These are phyloP conservation scores for Neocallimastix lanati DNA, from an alignment of 192 early-diverging fungal genomes.

Conservation along the genomic window DNA sequence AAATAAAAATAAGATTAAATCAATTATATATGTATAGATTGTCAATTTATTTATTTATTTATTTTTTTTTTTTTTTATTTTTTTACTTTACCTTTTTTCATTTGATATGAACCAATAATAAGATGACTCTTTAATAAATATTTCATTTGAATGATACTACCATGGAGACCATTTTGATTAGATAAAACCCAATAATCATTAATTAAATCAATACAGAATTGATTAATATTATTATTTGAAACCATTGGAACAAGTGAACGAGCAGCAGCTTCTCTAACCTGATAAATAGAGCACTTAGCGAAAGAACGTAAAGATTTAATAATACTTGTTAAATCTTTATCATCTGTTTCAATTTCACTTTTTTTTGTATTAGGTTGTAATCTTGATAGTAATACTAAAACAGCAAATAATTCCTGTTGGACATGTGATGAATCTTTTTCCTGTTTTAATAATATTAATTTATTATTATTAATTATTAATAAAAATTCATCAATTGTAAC, in stretches of 20 bases:
- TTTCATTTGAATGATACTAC: slow-evolving; percentile 49
- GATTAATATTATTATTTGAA: slow-evolving; percentile 29
- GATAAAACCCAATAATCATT: slow-evolving; percentile 13
- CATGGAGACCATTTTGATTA: slow-evolving; percentile 57
- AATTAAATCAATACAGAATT: slow-evolving; percentile 25
- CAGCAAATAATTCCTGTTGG: neutral
- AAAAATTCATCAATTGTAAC: too few relatives aligned
- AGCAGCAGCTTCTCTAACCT: slow-evolving; percentile 73
- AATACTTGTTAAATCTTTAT: slow-evolving; percentile 34
- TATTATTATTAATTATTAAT: too few relatives aligned
- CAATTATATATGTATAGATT: too few relatives aligned
- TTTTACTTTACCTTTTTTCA: slow-evolving; percentile 12
- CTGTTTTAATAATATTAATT: neutral
- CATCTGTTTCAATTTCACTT: slow-evolving; percentile 36
- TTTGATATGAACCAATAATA: slow-evolving; percentile 12
- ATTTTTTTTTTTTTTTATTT: too few relatives aligned
- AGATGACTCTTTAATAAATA: slow-evolving; percentile 50
- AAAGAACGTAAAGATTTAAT: slow-evolving; percentile 53
- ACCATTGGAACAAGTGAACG: slow-evolving; percentile 62
- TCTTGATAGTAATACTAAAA: neutral
- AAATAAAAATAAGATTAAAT: too few relatives aligned
- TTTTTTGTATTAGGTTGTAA: neutral
- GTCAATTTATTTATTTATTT: too few relatives aligned
- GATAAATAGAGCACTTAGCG: slow-evolving; percentile 30
- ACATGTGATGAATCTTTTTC: neutral